Base-by-base conservation (phyloP, 345 rosid species). In the Euphorbia tirucalli region DNA sequence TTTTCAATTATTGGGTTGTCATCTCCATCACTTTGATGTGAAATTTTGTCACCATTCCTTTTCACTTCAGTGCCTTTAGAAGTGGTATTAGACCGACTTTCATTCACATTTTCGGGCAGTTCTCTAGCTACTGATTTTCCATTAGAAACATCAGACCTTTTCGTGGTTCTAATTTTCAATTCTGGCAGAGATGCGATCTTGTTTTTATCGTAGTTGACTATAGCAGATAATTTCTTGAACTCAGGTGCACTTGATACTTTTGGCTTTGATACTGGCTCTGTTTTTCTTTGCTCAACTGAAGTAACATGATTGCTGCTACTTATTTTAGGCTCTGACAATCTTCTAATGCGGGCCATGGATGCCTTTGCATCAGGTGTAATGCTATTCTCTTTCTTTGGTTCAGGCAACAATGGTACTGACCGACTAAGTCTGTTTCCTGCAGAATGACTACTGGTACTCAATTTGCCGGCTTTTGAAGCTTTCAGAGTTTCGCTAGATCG, bases 171-270 rank as follows among this genome's bases (percentile, higher is more conserved):
- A 57, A 86, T 81, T 79, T 87, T 95, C 71, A 92, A 86, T 74
- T 87, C 96, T 0, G 94, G 93, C 71, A 92, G 92, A 66, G 92
- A 89, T 28, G 97, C 91, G 10, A 83, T 87, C 85, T 82, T 93
- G 65, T 82, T 81, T 80, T 83, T 89, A 74, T 93, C 98, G 70
- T 88, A 78, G 86, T 88, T 88, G 79, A 91, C 65, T 43, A 93
- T 88, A 66, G 93, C 98, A 56, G 96, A 87, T 81, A 93, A 57
- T 75, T 91, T 90, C 85, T 86, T 93, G 69, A 59, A 86, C 77
- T 86, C 92, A 75, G 90, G 74, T 54, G 73, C 86, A 80, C 75
- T 71, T 52, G 87, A 66, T 69, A 74, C 71, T 68, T 84, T 91
- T 68, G 74, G 66, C 73, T 78, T 88, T 75, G 84, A 69, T 62